Conservation (phyloP, 148 eudicot species). For the Rhododendron griersonianum region DNA sequence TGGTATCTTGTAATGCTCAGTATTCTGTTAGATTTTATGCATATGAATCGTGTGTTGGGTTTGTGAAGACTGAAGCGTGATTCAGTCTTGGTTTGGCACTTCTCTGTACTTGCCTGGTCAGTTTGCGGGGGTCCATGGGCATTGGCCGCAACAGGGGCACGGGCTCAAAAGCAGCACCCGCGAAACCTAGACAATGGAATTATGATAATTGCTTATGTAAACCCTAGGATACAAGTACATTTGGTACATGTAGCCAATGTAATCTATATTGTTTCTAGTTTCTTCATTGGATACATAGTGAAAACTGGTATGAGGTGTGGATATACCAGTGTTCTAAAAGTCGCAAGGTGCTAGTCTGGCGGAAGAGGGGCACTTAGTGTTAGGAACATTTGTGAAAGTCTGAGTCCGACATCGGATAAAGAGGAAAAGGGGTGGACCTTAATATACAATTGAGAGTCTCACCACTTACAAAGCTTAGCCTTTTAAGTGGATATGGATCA, state of each 20-base stretch:
- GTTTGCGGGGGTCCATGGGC: not conserved
- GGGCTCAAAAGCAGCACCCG: not conserved
- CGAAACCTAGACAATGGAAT: not conserved
- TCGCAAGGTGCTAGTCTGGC: too few relatives aligned
- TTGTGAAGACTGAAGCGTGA: not conserved
- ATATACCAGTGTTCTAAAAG: too few relatives aligned
- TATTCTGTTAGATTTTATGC: not conserved
- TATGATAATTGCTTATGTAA: not conserved
- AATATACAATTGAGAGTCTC: too few relatives aligned
- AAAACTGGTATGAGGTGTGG: not conserved
- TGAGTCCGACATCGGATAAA: too few relatives aligned
- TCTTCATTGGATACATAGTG: not conserved
- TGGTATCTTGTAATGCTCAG: not conserved
- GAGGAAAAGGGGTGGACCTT: too few relatives aligned
- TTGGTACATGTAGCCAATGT: not conserved
- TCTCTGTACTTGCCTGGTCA: not conserved
- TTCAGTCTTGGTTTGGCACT: not conserved
- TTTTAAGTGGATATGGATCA: too few relatives aligned
- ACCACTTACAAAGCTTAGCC: too few relatives aligned
- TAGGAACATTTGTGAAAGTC: too few relatives aligned
- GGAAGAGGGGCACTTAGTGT: too few relatives aligned
- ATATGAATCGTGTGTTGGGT: not conserved
- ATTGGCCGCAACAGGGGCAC: not conserved
- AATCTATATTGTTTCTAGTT: not conserved
- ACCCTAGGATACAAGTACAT: not conserved